Base-by-base conservation (phyloP, 768 basidiomycete genomes). In the Tulasnella sp. region DNA sequence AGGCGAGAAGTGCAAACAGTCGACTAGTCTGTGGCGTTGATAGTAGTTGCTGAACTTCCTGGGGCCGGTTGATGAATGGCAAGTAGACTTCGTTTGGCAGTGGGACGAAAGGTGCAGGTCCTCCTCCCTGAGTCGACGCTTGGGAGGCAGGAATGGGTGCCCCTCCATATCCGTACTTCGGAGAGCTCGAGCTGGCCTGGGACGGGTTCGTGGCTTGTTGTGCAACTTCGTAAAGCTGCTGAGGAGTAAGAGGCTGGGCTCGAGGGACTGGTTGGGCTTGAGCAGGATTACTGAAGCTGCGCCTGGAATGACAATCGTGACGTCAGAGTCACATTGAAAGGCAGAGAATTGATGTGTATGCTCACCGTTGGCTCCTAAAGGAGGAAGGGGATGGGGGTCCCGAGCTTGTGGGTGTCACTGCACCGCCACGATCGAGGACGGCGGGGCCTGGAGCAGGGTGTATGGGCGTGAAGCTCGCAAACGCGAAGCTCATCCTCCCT, bases 51-150 rank as follows among this genome's bases (percentile, higher is more conserved):
- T 88, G 81, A 1, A 97, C 94, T 83, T 98, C 96, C 0, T 87
- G 85, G 0, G 94, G 89, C 27, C 96, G 91, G 81, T 97, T 92
- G 81, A 97, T 88, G 85, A 96, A 98, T 0, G 96, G 96, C 19
- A 98, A 90, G 82, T 91, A 92, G 40, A 94, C 89, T 80, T 94
- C 91, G 31, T 91, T 90, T 7, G 93, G 92, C 1, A 96, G 88
- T 0, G 90, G 90, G 0, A 92, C 93, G 83, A 95, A 95, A 1
- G 90, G 58, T 81, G 52, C 80, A 83, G 81, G 75, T 85, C 75
- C 71, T 88, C 82, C 80, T 84, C 83, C 5, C 86, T 90, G 76
- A 87, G 85, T 16, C 88, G 89, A 1, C 92, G 88, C 58, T 90
- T 88, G 68, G 89, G 89, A 58, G 14, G 75, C 46, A 38, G 79